Evolutionary conservation across 2,329 filamentous ascomycete genomes (phyloP), one percentile per base, ranked within the genome.

Genomic region (Aspergillus hiratsukae): DNA sequence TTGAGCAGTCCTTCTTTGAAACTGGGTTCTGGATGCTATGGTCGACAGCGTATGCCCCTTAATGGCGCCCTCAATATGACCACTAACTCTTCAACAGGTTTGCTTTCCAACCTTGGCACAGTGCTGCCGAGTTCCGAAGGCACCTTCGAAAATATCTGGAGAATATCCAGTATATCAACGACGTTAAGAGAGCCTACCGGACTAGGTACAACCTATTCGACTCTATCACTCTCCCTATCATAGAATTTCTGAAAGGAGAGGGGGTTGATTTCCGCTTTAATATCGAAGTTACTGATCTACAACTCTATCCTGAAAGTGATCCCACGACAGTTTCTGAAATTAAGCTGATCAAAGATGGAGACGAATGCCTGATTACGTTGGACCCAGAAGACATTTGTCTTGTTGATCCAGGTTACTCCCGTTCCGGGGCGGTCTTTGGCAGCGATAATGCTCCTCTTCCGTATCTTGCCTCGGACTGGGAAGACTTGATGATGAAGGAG

Each of bases 391-490:
- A 76, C 52, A 64, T 75, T 31, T 64, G 73, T 25, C 66, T 77
- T 45, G 61, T 72, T 27, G 75, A 69, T 9, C 65, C 75, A 25
- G 72, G 73, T 3, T 75, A 71, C 17, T 67, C 74, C 61, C 71
- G 68, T 3, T 66, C 70, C 37, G 68, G 66, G 48, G 67, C 71
- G 1, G 62, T 59, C 37, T 49, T 70, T 14, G 72, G 67, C 35
- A 67, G 65, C 53, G 72, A 71, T 49, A 64, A 66, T 50, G 63
- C 19, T n/a, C 25, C 56, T 3, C 56, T 60, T 29, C 28, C 28
- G 6, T 29, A 10, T 9, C 28, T 29, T 29, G 10, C 28, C 9
- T 29, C 28, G 3, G 52, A 49, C 48, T 46, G 25, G 35, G 19
- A 51, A 4, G 59, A 63, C 29, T 58, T 64, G 3, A 59, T 64